Evolutionary conservation across 1,284 basidiomycete genomes (phyloP).

Genomic region (Ceratobasidium sp.): DNA sequence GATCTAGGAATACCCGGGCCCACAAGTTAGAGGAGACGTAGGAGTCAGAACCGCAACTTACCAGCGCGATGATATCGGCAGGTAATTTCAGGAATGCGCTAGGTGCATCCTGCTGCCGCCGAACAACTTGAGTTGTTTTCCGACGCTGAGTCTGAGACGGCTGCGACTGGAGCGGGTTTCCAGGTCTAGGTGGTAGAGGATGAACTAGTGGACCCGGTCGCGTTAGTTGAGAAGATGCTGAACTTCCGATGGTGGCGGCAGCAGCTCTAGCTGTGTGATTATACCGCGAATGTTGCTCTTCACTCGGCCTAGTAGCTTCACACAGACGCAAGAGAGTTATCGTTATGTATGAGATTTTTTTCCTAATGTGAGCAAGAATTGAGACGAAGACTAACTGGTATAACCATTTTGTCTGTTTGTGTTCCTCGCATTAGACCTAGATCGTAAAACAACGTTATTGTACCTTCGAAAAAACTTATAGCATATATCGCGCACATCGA

Average conservation of each 20-base stretch:
- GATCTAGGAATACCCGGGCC: no score
- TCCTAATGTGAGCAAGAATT: no score
- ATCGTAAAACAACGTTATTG: no score
- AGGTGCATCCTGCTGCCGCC: background rate
- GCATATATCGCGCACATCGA: no score
- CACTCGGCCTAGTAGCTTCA: background rate
- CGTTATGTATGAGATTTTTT: no score
- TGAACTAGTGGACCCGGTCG: background rate
- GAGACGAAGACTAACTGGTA: no score
- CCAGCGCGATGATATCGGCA: background rate
- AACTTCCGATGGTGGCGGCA: background rate
- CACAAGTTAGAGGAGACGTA: no score
- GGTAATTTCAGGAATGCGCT: background rate
- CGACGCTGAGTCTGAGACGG: background rate
- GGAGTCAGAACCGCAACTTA: no score
- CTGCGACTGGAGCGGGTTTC: background rate
- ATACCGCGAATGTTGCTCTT: background rate
- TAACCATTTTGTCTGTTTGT: no score
- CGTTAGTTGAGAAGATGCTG: background rate
- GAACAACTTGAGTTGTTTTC: background rate
- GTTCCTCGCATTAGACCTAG: no score
- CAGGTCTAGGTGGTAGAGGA: background rate
- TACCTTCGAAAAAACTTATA: no score
- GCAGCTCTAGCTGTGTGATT: background rate
- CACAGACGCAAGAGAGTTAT: constrained; percentile 51